phyloP scores from a whole-genome alignment of 306 rosid genomes.

The Glycyrrhiza uralensis region DNA sequence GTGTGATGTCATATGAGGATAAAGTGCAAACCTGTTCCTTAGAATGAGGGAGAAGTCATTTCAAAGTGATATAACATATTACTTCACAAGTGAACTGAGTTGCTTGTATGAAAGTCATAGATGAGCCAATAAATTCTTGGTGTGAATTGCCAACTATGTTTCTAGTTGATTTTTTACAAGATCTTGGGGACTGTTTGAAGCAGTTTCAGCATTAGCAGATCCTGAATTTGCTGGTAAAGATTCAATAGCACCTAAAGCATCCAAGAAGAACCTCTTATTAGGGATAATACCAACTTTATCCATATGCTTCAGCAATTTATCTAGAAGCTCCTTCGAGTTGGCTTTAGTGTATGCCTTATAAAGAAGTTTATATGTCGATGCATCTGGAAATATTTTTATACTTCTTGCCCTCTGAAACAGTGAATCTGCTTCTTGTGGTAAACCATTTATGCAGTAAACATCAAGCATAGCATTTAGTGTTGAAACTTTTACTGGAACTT shows the following conservation, averaged over 20 bases:
- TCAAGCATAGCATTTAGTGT: conserved; percentile 90
- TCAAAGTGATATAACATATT: conserved; percentile 22
- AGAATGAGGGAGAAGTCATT: background rate
- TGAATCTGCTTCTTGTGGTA: conserved; percentile 73
- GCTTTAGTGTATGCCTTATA: conserved; percentile 87
- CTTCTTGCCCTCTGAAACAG: conserved; percentile 55
- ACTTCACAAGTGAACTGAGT: background rate
- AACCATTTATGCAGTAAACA: conserved; percentile 84
- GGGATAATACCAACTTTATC: conserved; percentile 84
- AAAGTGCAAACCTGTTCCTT: background rate
- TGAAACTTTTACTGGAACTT: conserved; percentile 61
- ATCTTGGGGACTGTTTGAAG: conserved; percentile 28
- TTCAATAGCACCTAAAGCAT: conserved; percentile 72
- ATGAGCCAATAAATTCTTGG: background rate
- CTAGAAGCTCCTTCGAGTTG: conserved; percentile 66
- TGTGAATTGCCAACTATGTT: conserved; percentile 24
- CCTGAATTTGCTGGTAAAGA: conserved; percentile 44
- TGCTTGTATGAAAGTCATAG: conserved; percentile 4
- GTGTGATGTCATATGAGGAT: background rate
- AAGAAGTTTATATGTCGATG: conserved; percentile 85
- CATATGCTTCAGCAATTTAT: conserved; percentile 71
- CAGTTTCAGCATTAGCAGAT: conserved; percentile 39
- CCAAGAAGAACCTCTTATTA: conserved; percentile 80
- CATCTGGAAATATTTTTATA: conserved; percentile 46
- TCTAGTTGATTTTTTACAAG: conserved; percentile 30